A percentile compares a stretch with the other conserved stretches of the same genome.
These are phyloP conservation scores for Zea mays DNA, from an alignment of 176 grass and related monocot genomes.

Conservation along the genomic window DNA sequence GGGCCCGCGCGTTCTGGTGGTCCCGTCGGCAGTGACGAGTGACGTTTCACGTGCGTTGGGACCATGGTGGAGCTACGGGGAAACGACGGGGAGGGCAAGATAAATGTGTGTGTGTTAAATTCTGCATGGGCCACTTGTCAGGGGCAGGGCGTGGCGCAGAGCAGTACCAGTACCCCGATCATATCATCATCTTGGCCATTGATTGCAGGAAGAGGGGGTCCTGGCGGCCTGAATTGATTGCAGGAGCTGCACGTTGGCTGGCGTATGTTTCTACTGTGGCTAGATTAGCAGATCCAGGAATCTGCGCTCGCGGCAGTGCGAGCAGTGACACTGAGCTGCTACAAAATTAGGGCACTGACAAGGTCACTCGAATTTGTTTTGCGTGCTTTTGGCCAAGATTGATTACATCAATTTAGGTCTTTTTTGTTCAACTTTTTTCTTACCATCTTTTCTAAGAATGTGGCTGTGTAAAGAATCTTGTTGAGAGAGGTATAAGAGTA, in stretches of 20 bases:
- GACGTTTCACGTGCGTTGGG: not conserved
- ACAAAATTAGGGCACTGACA: not conserved
- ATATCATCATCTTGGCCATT: conserved; percentile 23
- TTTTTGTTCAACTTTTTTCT: too few species aligned
- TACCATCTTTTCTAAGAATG: too few species aligned
- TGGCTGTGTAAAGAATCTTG: too few species aligned
- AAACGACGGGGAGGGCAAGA: not conserved
- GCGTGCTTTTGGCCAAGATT: not conserved
- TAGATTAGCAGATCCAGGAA: conserved; percentile 5
- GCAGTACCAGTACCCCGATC: not conserved
- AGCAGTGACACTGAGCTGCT: not conserved
- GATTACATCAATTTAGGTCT: not conserved
- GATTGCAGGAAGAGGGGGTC: conserved; percentile 7
- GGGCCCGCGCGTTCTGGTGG: too few species aligned
- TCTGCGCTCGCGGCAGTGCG: not conserved
- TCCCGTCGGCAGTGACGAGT: not conserved
- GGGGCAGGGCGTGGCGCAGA: conserved; percentile 28
- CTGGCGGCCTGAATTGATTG: not conserved
- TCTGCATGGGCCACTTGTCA: conserved; percentile 42
- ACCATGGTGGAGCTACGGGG: not conserved
- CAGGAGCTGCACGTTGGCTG: not conserved
- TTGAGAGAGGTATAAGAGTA: too few species aligned
- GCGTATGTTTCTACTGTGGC: not conserved
- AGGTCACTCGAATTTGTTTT: not conserved
- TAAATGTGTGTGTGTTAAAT: conserved; percentile 49